A percentile compares a stretch with the other conserved stretches of the same genome.
phyloP scores from a whole-genome alignment of 2,329 filamentous ascomycete species.

The Diaporthe destruens region DNA sequence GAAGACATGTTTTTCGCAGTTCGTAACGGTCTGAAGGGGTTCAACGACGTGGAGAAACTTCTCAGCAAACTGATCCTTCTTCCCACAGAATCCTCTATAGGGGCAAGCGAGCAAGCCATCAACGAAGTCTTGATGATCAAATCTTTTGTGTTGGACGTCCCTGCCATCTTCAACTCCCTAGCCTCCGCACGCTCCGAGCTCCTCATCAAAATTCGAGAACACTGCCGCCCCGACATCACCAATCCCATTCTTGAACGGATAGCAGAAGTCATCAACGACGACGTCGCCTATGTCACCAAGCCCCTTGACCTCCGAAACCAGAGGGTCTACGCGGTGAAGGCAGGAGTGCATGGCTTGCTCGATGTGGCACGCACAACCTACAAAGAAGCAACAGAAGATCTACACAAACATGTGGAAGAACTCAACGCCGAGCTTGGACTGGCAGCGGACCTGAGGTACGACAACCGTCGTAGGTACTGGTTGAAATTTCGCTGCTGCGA shows the following conservation, averaged over 20 bases:
- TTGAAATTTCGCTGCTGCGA: conserved; percentile 74
- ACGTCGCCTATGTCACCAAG: conserved; percentile 81
- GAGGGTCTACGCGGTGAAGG: conserved; percentile 63
- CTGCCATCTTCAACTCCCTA: conserved; percentile 76
- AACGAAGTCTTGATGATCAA: conserved; percentile 91
- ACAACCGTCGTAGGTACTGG: conserved; percentile 83
- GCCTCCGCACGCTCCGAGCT: conserved; percentile 73
- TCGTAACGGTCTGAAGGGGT: conserved; percentile 79
- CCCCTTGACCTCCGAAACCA: conserved; percentile 92
- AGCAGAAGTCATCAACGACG: conserved; percentile 78
- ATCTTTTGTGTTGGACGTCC: conserved; percentile 78
- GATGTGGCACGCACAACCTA: conserved; percentile 91
- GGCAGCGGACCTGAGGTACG: conserved; percentile 77
- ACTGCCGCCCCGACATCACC: conserved; percentile 75
- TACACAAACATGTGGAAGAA: conserved; percentile 63
- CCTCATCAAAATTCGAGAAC: conserved; percentile 74
- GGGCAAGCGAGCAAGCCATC: conserved; percentile 82
- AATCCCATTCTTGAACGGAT: conserved; percentile 74
- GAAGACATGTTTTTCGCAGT: conserved; percentile 88
- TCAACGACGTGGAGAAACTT: conserved; percentile 83
- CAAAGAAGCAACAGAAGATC: conserved; percentile 86
- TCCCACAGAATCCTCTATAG: conserved; percentile 73
- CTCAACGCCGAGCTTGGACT: conserved; percentile 76
- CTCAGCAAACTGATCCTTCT: conserved; percentile 87
- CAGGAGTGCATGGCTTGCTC: conserved; percentile 85